Evolutionary conservation across 2,329 filamentous ascomycete species (phyloP), one percentile per base, ranked within the genome.

Genomic region (Didymella keratinophila): DNA sequence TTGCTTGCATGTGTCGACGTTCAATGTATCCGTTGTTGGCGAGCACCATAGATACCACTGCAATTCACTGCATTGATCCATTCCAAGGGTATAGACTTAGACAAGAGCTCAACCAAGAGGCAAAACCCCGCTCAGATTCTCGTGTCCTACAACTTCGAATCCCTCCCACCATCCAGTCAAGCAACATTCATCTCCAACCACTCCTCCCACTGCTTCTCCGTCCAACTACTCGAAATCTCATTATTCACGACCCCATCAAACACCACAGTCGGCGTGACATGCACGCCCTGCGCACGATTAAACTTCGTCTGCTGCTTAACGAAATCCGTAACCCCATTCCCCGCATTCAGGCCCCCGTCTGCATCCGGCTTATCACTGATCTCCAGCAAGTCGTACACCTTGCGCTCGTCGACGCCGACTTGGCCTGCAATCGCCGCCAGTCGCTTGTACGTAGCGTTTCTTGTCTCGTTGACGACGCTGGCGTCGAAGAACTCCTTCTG

Each of bases 261-360:
- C 48, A 96, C 83, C 20, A 94, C 92, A 0, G 93, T 97, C 1
- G 94, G 94, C 41, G 92, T 94, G 39, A 97, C 92, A 80, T 98
- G 94, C 42, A 97, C 87, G 12, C 93, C 90, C 9, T 91, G 85
- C 66, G 95, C 78, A 42, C 94, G 82, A 69, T 91, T 83, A 76
- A 89, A 89, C 84, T 93, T 96, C 61, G 94, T 87, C 70, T 94
- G 80, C 47, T 91, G 78, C 82, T 97, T 97, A 54, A 97, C 77
- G 76, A 97, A 92, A 73, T 90, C 85, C 23, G 93, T 97, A 50
- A 96, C 89, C 56, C 82, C 81, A 75, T 98, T 97, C 0, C 94
- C 93, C 9, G 73, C 76, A 74, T 98, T 98, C 75, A 93, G 76
- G 30, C 83, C 80, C 0, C 89, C 91, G 67, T 91, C 88, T 42